Evolutionary conservation across 140 eudicot genomes (phyloP).

Genomic region (Cichorium intybus): DNA sequence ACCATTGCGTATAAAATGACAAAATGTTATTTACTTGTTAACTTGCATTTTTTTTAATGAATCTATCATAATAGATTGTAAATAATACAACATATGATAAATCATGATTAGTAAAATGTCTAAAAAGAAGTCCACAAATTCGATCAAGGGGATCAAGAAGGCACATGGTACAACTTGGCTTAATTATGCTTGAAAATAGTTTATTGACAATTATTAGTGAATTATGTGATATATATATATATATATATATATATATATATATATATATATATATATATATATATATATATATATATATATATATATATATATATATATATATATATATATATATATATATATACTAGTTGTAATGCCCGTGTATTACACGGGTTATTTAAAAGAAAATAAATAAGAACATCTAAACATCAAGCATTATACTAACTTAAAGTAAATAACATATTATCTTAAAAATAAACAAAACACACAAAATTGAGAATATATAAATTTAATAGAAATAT

Average conservation of each 20-base stretch:
- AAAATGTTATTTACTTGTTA: too few relatives aligned
- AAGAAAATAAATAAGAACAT: too few relatives aligned
- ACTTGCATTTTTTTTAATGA: too few relatives aligned
- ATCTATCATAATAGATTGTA: not conserved
- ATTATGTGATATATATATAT: constrained; percentile 15
- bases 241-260: not conserved
- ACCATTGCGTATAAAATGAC: too few relatives aligned
- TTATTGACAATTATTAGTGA: constrained; percentile 24
- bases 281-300: not conserved
- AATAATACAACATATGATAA: not conserved
- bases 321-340: too few relatives aligned
- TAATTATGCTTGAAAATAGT: constrained; percentile 12
- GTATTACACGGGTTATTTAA: too few relatives aligned
- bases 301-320: not conserved
- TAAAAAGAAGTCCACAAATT: constrained; percentile 17
- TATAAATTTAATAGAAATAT: too few relatives aligned
- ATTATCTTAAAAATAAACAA: too few relatives aligned
- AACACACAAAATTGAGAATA: too few relatives aligned
- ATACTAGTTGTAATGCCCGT: too few relatives aligned
- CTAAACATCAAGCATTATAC: too few relatives aligned
- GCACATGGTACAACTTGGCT: constrained; percentile 49
- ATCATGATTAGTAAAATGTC: constrained; percentile 5
- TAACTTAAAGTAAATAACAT: too few relatives aligned
- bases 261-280: not conserved
- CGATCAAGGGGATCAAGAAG: constrained; percentile 24